These are phyloP conservation scores for Cutaneotrichosporon sp. DNA, from an alignment of 1,284 basidiomycete species.

Conservation along the genomic window DNA sequence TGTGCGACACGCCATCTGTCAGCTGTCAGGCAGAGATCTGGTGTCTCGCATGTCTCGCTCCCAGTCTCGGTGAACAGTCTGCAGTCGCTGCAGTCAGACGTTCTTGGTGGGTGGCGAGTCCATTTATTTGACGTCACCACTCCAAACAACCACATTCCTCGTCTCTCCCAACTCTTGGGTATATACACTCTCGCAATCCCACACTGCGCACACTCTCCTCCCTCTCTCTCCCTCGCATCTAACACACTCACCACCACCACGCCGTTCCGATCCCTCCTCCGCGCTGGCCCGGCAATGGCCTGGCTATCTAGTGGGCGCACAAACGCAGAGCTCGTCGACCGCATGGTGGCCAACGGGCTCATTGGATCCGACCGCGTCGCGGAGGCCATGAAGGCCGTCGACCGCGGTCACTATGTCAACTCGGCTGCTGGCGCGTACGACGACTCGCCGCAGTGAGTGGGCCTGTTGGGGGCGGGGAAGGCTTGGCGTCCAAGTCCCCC, in stretches of 20 bases:
- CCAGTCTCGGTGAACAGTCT: too few species aligned
- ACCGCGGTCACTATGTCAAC: slow-evolving; percentile 47
- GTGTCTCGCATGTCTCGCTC: too few species aligned
- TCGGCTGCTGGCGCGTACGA: slow-evolving; percentile 38
- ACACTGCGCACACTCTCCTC: neutral
- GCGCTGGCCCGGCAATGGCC: slow-evolving; percentile 33
- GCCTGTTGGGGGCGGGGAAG: too few species aligned
- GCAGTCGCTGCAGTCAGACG: too few species aligned
- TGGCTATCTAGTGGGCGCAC: slow-evolving; percentile 44
- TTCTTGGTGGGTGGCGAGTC: too few species aligned
- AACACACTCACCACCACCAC: neutral
- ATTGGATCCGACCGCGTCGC: slow-evolving; percentile 41
- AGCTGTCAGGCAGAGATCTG: too few species aligned
- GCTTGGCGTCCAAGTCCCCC: too few species aligned
- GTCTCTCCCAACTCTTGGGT: too few species aligned
- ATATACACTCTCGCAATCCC: neutral
- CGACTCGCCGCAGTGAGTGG: slow-evolving; percentile 51
- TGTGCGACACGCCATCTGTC: too few species aligned
- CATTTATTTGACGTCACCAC: too few species aligned
- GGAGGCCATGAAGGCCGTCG: slow-evolving; percentile 50
- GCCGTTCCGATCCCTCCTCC: neutral
- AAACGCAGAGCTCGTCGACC: slow-evolving; percentile 50
- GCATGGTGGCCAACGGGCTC: slow-evolving; percentile 37
- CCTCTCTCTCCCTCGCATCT: neutral
- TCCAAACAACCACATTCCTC: too few species aligned